Evolutionary conservation across 306 rosid species (phyloP).

Genomic region (Luffa acutangula): DNA sequence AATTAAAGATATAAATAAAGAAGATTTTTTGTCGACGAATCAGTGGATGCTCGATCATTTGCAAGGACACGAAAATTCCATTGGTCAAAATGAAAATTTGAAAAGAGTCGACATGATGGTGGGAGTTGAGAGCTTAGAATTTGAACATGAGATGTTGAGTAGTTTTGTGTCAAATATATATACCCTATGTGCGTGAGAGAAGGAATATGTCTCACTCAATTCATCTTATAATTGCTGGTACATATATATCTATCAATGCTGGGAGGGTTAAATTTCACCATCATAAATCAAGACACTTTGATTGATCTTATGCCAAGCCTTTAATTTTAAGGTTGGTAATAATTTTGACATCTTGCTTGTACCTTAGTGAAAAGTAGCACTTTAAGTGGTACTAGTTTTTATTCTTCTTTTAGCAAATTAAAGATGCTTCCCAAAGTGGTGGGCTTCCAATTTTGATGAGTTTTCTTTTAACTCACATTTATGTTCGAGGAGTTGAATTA

Average conservation of each 20-base stretch:
- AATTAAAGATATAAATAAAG: neutral
- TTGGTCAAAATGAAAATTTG: neutral
- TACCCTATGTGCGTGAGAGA: neutral
- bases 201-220: neutral
- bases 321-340: neutral
- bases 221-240: neutral
- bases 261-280: slow-evolving; percentile 10
- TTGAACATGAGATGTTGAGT: neutral
- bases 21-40: neutral
- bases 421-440: neutral
- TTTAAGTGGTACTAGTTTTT: neutral
- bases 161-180: neutral
- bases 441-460: neutral
- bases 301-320: neutral
- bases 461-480: too few species aligned
- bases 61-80: neutral
- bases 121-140: neutral
- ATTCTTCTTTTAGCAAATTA: neutral
- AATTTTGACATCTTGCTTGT: neutral
- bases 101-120: neutral
- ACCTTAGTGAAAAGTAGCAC: neutral
- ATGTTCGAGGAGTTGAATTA: too few species aligned
- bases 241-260: neutral
- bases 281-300: neutral
- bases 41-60: neutral